A percentile compares a stretch with the other conserved stretches of the same genome.
These are phyloP conservation scores for Seiridium unicorne DNA, from an alignment of 2,329 filamentous ascomycete species.

Conservation along the genomic window DNA sequence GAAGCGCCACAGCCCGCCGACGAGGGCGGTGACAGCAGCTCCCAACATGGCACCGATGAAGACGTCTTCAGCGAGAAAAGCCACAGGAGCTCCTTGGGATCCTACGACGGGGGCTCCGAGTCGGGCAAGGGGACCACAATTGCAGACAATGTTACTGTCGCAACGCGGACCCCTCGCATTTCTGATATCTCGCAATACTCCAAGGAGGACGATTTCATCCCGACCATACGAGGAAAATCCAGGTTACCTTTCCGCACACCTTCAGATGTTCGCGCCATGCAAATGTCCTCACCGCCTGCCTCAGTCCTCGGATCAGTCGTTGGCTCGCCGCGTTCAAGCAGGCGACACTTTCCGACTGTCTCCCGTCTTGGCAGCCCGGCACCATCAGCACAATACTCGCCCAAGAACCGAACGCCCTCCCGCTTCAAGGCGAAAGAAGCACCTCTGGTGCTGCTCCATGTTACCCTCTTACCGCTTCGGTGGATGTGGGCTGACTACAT, in stretches of 20 bases:
- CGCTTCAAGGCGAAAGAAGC: constrained; percentile 55
- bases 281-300: constrained; percentile 66
- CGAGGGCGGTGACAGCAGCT: constrained; percentile 43
- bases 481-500: constrained; percentile 62
- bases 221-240: constrained; percentile 56
- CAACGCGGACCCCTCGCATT: constrained; percentile 39
- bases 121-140: constrained; percentile 22
- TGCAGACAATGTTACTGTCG: constrained; percentile 30
- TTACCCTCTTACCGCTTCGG: constrained; percentile 70
- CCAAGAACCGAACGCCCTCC: constrained; percentile 51
- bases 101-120: constrained; percentile 37
- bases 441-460: constrained; percentile 77
- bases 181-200: constrained; percentile 51
- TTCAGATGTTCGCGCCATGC: constrained; percentile 67
- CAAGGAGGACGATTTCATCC: constrained; percentile 41
- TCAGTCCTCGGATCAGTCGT: constrained; percentile 42
- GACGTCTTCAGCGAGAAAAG: constrained; percentile 60
- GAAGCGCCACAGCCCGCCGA: constrained; percentile 16
- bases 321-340: constrained; percentile 55
- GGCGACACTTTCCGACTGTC: constrained; percentile 47
- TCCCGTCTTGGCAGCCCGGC: constrained; percentile 57
- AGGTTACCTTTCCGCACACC: constrained; percentile 68
- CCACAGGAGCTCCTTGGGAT: constrained; percentile 55
- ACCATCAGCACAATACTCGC: constrained; percentile 50
- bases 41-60: constrained; percentile 48